Base-by-base conservation (phyloP, 2,329 filamentous ascomycete genomes). In the Nectriaceae sp. region DNA sequence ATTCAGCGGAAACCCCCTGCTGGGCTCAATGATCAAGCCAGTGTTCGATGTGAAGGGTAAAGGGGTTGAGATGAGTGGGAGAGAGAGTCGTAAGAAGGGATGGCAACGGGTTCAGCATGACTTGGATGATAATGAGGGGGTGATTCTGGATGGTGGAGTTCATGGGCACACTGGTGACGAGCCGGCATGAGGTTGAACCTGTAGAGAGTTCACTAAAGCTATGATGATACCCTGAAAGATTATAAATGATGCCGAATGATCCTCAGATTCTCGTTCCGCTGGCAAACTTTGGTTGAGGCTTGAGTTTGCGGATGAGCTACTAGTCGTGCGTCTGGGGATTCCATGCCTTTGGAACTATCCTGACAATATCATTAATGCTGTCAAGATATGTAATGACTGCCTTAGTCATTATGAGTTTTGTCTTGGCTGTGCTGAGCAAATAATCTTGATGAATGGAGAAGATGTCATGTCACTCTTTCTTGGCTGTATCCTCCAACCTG, bases 1-100 rank as follows among this genome's bases (percentile, higher is more conserved):
- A 3, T 90, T 88, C 59, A 87, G 84, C 57, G 77, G 73, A 47
- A 91, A 90, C 54, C 88, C 87, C 2, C 66, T 90, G 22, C 69
- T 89, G 11, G 80, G 81, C 3, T 77, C 78, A 0, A 62, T 90
- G 54, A 86, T 90, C 55, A 77, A 81, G 56, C 88, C 88, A 0
- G 79, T 84, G 4, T 83, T 69, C 44, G 71, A 81, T 46, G 68
- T 70, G 15, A 79, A 79, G 56, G 79, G 75, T 4, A 82, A 84
- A 59, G 79, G 73, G 5, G 52, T 54, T 0, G 69, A 70, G 39
- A 57, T 55, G 11, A 57, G 60, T 29, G 62, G 58, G n/a, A 70
- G 78, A 16, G 70, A 78, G 19, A 68, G 75, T 40, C 68, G 66
- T 40, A 70, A 65, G 16, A 73, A 70, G 26, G 70, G 72, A 39